Percentiles rank a stretch among this genome's conserved stretches.
These are phyloP conservation scores for Cyclostephanos invisitatus DNA, from an alignment of 108 stramenopile genomes.

Conservation along the genomic window DNA sequence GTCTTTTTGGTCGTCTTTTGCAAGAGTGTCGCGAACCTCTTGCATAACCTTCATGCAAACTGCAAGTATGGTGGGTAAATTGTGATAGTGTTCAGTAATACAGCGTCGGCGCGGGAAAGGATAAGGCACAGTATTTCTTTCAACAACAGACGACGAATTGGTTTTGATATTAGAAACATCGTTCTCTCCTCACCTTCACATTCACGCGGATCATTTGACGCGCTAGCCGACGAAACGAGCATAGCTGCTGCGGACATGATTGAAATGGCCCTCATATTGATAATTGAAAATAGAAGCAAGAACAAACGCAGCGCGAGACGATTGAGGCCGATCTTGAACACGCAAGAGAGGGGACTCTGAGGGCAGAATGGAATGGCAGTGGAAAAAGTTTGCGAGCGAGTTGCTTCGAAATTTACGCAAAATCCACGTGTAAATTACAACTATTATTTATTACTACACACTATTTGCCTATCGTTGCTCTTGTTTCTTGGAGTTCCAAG, in stretches of 20 bases:
- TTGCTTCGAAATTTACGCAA: too few species aligned
- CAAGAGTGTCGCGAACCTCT: conserved; percentile 69
- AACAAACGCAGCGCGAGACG: not conserved
- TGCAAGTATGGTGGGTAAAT: conserved; percentile 19
- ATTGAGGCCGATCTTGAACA: too few species aligned
- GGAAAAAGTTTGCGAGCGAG: too few species aligned
- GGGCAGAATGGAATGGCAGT: too few species aligned
- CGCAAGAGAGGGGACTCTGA: too few species aligned
- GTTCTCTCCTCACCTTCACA: conserved; percentile 35
- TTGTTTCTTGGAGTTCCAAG: too few species aligned
- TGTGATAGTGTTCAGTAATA: not conserved
- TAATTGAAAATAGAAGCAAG: not conserved
- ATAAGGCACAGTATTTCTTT: not conserved
- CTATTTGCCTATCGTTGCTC: too few species aligned
- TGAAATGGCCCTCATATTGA: conserved; percentile 26
- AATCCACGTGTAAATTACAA: too few species aligned
- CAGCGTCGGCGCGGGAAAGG: not conserved
- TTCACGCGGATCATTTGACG: conserved; percentile 44
- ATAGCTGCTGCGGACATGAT: conserved; percentile 26
- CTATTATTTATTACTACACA: too few species aligned
- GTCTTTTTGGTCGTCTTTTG: conserved; percentile 60
- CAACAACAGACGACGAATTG: not conserved
- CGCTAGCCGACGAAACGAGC: conserved; percentile 34
- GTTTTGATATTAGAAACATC: not conserved
- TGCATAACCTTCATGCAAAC: conserved; percentile 92